Evolutionary conservation across 345 rosid species (phyloP), one percentile per base, ranked within the genome.

Genomic region (Turritis glabra): DNA sequence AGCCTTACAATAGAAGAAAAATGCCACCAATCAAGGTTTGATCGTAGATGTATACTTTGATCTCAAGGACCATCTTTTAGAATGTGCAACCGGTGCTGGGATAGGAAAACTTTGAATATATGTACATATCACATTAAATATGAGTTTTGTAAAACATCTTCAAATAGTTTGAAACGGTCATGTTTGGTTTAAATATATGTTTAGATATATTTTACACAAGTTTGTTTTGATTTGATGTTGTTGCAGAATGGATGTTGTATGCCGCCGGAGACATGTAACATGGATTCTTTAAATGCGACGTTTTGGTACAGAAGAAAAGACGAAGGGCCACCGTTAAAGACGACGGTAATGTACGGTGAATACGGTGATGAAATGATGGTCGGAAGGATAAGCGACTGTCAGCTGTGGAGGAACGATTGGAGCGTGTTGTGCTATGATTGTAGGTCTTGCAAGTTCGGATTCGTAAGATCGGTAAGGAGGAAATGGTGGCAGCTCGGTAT

Each of bases 401-500:
- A 80, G 13, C n/a, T 33, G 9, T 92, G 92, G 96, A 70, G 30
- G 22, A 90, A 92, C 32, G 80, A 85, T 37, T 47, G 54, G 64
- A 73, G 64, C 37, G 41, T 57, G 3, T 66, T 90, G 61, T 92
- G 97, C 54, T 88, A 85, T 72, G 79, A 84, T 17, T 92, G 96
- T 79, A 73, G 58, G 19, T 38, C 87, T 33, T 92, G 96, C 60
- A 87, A 76, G 67, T 37, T 67, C 9, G 97, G 97, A 1, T 90
- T 81, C 72, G 52, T 83, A 14, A 82, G 40, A 55, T 77, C 81
- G 7, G 46, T 90, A 56, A 58, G 82, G 30, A 75, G 61, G 80
- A 92, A 87, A 79, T 90, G 97, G 97, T 68, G 82, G 89, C 87
- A 75, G 55, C 85, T 92, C 0, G 97, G 97, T 26, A 25, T 84